phyloP scores from a whole-genome alignment of 1,284 basidiomycete genomes.

The Apiotrichum laibachii region DNA sequence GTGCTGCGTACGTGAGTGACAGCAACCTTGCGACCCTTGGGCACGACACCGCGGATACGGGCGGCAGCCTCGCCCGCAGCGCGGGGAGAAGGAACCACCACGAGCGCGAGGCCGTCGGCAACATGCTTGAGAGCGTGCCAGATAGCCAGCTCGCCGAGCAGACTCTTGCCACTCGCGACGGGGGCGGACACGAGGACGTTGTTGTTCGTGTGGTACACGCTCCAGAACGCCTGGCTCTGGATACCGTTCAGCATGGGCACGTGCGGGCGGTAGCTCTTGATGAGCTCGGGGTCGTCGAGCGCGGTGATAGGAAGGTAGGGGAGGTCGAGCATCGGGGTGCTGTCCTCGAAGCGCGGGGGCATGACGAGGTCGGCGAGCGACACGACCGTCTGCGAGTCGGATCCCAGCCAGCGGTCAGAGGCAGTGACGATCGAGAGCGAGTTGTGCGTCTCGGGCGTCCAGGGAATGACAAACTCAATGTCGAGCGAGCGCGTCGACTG shows the following conservation, averaged over 20 bases:
- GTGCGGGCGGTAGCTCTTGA: slow-evolving; percentile 55
- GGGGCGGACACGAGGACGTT: slow-evolving; percentile 82
- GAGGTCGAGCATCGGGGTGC: slow-evolving; percentile 71
- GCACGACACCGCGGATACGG: slow-evolving; percentile 38
- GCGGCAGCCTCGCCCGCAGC: slow-evolving; percentile 44
- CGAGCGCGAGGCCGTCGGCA: slow-evolving; percentile 36
- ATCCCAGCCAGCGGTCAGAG: slow-evolving; percentile 92
- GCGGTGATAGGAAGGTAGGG: slow-evolving; percentile 69
- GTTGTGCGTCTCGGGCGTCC: slow-evolving; percentile 60
- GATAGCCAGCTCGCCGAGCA: slow-evolving; percentile 65
- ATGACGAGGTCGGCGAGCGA: slow-evolving; percentile 70
- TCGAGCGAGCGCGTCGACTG: slow-evolving; percentile 62
- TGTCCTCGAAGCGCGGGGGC: slow-evolving; percentile 65
- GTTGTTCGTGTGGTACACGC: slow-evolving; percentile 65
- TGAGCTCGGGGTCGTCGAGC: slow-evolving; percentile 57
- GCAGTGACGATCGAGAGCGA: slow-evolving; percentile 80
- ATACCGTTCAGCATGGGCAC: slow-evolving; percentile 71
- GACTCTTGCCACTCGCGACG: slow-evolving; percentile 75
- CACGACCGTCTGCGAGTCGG: slow-evolving; percentile 71
- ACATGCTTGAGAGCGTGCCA: slow-evolving; percentile 57
- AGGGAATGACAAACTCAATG: slow-evolving; percentile 77
- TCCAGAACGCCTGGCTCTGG: slow-evolving; percentile 90
- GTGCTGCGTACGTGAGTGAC: slow-evolving; percentile 29
- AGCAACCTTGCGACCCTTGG: slow-evolving; percentile 28
- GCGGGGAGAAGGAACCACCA: slow-evolving; percentile 45